phyloP scores from a whole-genome alignment of 2,329 filamentous ascomycete genomes.

The Diaporthe caulivora region DNA sequence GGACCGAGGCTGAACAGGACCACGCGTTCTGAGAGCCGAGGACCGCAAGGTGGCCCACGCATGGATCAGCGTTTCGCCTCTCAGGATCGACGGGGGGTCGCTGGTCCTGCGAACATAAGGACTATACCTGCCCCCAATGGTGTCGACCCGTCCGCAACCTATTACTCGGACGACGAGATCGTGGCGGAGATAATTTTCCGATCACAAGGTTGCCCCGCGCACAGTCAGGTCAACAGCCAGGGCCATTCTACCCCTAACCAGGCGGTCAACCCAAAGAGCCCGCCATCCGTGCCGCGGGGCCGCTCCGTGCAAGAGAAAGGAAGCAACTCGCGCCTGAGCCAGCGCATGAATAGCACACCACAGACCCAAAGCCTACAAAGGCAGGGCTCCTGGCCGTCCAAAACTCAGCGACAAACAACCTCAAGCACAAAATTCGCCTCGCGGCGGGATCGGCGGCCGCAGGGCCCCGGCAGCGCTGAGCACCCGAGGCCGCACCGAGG shows the following conservation, averaged over 20 bases:
- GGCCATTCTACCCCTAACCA: constrained; percentile 1
- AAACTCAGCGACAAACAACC: not conserved
- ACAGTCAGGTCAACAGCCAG: constrained; percentile 17
- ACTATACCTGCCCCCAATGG: too few species aligned
- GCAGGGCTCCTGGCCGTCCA: not conserved
- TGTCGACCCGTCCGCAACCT: too few species aligned
- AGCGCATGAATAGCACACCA: not conserved
- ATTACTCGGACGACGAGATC: constrained; percentile 31
- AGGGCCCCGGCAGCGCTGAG: not conserved
- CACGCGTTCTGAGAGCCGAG: too few species aligned
- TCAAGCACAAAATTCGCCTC: not conserved
- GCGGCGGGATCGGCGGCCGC: not conserved
- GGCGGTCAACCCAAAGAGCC: not conserved
- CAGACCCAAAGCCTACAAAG: not conserved
- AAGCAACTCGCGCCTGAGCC: not conserved
- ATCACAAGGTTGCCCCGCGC: not conserved
- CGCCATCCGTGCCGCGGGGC: not conserved
- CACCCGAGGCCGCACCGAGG: not conserved
- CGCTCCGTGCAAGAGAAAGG: not conserved
- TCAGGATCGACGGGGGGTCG: too few species aligned
- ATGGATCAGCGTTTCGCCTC: too few species aligned
- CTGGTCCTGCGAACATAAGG: too few species aligned
- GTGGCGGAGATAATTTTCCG: constrained; percentile 36
- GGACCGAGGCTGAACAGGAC: too few species aligned
- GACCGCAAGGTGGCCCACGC: too few species aligned